Evolutionary conservation across 805 yeast species (phyloP).

Genomic region (Pichia rugopelliculosa): DNA sequence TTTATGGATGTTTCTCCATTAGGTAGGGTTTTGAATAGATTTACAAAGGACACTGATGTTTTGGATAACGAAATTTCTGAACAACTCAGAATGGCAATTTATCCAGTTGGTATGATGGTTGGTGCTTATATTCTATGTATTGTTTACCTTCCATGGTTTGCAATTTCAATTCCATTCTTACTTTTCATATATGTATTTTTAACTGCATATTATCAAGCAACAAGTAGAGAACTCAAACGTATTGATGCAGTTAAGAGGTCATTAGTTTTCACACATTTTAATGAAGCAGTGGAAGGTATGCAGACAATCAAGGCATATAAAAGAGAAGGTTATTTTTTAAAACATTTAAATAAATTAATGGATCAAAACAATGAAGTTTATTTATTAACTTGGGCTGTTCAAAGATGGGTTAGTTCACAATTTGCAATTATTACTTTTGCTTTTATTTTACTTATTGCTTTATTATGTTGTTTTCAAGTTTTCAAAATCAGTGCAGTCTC

Average conservation of each 20-base stretch:
- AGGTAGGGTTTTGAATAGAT: constrained; percentile 79
- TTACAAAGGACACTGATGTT: constrained; percentile 81
- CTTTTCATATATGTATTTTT: constrained; percentile 36
- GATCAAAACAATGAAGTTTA: constrained; percentile 64
- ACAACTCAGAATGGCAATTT: constrained; percentile 54
- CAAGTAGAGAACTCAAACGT: constrained; percentile 69
- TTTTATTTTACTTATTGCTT: constrained; percentile 41
- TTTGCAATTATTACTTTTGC: constrained; percentile 41
- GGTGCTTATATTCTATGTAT: constrained; percentile 64
- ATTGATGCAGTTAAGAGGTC: constrained; percentile 69
- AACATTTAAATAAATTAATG: constrained; percentile 37
- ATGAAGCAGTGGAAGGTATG: constrained; percentile 62
- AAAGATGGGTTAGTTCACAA: constrained; percentile 57
- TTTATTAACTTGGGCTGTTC: constrained; percentile 46
- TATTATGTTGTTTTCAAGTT: constrained; percentile 52
- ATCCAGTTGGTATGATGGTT: constrained; percentile 43
- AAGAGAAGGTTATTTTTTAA: constrained; percentile 34
- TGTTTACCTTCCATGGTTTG: constrained; percentile 69
- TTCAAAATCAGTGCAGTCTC: constrained; percentile 52
- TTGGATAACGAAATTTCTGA: constrained; percentile 74
- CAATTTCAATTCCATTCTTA: constrained; percentile 56
- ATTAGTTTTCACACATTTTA: constrained; percentile 60
- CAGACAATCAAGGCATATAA: constrained; percentile 58
- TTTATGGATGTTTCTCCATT: constrained; percentile 85
- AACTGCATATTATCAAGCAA: constrained; percentile 57